These are phyloP conservation scores for Spiromyces aspiralis DNA, from an alignment of 371 early-diverging fungal genomes.

Conservation along the genomic window DNA sequence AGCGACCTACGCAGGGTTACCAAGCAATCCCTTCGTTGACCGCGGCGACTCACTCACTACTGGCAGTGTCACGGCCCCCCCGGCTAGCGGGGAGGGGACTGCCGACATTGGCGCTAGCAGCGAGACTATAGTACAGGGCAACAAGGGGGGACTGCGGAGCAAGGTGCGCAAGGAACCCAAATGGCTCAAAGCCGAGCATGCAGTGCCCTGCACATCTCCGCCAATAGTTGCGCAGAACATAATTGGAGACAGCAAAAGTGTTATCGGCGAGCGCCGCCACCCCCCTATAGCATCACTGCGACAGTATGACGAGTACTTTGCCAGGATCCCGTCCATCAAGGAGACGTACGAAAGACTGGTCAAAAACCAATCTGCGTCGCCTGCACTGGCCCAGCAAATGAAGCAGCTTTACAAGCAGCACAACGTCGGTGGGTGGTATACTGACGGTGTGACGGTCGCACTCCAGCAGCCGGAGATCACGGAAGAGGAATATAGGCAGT, in stretches of 20 bases:
- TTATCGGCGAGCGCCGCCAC: slow-evolving; percentile 9
- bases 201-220: slow-evolving; percentile 12
- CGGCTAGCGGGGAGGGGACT: not conserved
- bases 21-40: not conserved
- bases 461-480: slow-evolving; percentile 40
- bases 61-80: slow-evolving; percentile 18
- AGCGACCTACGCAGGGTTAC: slow-evolving; percentile 7
- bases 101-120: not conserved
- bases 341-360: slow-evolving; percentile 11
- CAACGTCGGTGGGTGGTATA: slow-evolving; percentile 26
- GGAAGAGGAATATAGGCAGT: slow-evolving; percentile 34
- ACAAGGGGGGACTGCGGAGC: not conserved
- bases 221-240: slow-evolving; percentile 7
- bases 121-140: not conserved
- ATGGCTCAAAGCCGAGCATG: too few relatives aligned
- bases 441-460: slow-evolving; percentile 33
- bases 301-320: too few relatives aligned
- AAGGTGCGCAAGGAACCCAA: too few relatives aligned
- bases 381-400: too few relatives aligned
- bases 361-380: slow-evolving; percentile 14
- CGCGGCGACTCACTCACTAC: slow-evolving; percentile 9
- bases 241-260: slow-evolving; percentile 7
- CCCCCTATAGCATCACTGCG: too few relatives aligned
- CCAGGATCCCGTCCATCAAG: slow-evolving; percentile 12
- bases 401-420: slow-evolving; percentile 4